These are phyloP conservation scores for Fusarium subglutinans DNA, from an alignment of 2,329 filamentous ascomycete species.

Conservation along the genomic window DNA sequence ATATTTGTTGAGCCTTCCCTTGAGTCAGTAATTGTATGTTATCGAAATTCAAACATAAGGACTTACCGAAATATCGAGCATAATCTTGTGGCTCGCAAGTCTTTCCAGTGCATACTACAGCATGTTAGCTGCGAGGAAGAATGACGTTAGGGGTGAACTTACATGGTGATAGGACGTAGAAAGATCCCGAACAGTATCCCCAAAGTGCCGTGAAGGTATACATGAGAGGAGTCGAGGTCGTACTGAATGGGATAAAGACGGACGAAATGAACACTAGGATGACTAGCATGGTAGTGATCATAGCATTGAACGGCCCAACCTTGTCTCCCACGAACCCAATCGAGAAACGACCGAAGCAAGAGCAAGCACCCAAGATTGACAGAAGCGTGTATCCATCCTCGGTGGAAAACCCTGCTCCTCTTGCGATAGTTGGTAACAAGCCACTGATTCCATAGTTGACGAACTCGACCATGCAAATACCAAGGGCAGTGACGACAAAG, in stretches of 20 bases:
- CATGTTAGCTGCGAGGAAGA: too few species aligned
- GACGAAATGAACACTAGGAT: conserved; percentile 51
- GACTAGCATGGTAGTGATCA: conserved; percentile 34
- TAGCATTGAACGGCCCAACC: conserved; percentile 54
- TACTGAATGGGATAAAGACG: conserved; percentile 55
- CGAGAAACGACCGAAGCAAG: conserved; percentile 53
- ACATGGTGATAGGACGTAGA: conserved; percentile 51
- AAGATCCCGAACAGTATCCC: conserved; percentile 58
- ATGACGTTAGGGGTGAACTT: too few species aligned
- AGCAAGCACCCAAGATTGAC: conserved; percentile 54
- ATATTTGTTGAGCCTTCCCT: conserved; percentile 54
- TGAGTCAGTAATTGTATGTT: too few species aligned
- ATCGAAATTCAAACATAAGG: too few species aligned
- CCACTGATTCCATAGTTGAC: conserved; percentile 58
- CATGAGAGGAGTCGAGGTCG: conserved; percentile 48
- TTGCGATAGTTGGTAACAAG: conserved; percentile 56
- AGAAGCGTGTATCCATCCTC: conserved; percentile 54
- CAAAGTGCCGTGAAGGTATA: conserved; percentile 56
- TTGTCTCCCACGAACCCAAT: conserved; percentile 54
- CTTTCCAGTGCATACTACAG: conserved; percentile 54
- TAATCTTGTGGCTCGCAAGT: conserved; percentile 56
- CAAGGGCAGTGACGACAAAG: conserved; percentile 51
- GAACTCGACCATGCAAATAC: conserved; percentile 56
- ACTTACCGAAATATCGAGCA: conserved; percentile 51
- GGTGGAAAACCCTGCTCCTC: conserved; percentile 41